Evolutionary conservation across 2,329 filamentous ascomycete genomes (phyloP).

Genomic region (Claviceps humidiphila): DNA sequence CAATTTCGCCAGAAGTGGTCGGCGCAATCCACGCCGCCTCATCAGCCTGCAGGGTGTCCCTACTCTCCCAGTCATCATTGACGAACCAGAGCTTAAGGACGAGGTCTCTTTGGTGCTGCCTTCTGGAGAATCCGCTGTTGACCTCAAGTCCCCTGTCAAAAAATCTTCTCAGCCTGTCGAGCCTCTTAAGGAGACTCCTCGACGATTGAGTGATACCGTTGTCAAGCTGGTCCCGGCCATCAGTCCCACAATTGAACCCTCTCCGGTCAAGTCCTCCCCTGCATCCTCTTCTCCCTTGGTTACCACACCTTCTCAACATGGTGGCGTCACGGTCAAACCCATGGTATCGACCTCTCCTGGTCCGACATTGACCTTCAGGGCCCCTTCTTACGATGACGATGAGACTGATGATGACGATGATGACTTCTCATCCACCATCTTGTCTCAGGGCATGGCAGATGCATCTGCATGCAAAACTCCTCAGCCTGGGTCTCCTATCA

Average conservation of each 20-base stretch:
- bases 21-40: constrained; percentile 1
- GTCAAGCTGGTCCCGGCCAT: constrained; percentile 16
- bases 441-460: background rate
- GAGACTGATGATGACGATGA: background rate
- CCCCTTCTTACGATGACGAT: background rate
- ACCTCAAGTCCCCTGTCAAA: constrained; percentile 19
- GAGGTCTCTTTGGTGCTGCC: constrained; percentile 12
- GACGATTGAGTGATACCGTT: constrained; percentile 16
- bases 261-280: constrained; percentile 18
- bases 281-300: constrained; percentile 15
- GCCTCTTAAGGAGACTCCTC: constrained; percentile 14
- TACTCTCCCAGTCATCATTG: constrained; percentile 15
- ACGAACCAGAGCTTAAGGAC: constrained; percentile 17
- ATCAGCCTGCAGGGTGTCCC: constrained; percentile 10
- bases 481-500: background rate
- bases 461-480: background rate
- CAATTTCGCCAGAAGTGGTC: constrained; percentile 7
- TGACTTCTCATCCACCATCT: background rate
- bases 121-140: constrained; percentile 8
- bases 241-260: constrained; percentile 13
- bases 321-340: background rate
- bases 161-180: constrained; percentile 13
- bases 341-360: background rate
- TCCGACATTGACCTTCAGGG: background rate
- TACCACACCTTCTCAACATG: constrained; percentile 2